Conservation (phyloP, 2,329 filamentous ascomycete genomes). For the Trichophyton simii region DNA sequence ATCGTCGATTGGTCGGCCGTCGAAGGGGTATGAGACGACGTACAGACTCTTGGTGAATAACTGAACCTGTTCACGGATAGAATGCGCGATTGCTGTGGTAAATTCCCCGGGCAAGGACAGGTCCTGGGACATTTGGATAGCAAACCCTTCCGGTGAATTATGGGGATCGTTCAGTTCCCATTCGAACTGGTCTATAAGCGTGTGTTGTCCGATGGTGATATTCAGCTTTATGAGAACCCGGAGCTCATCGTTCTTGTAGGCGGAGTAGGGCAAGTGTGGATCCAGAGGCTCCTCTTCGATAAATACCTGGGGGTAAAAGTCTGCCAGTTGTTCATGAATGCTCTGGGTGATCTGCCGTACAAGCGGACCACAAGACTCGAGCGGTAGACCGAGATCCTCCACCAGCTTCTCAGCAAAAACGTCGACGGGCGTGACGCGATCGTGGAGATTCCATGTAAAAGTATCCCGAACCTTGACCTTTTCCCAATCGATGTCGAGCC, state of each 20-base stretch:
- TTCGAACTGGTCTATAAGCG: slow-evolving; percentile 91
- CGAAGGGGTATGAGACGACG: slow-evolving; percentile 85
- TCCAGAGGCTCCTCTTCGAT: slow-evolving; percentile 85
- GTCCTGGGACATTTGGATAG: slow-evolving; percentile 74
- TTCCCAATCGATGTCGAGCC: slow-evolving; percentile 88
- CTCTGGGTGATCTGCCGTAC: slow-evolving; percentile 54
- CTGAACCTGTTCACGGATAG: slow-evolving; percentile 89
- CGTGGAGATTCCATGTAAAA: slow-evolving; percentile 96
- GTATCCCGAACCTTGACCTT: slow-evolving; percentile 93
- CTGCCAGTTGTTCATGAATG: slow-evolving; percentile 77
- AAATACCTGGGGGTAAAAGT: slow-evolving; percentile 86
- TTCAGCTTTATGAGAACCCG: slow-evolving; percentile 89
- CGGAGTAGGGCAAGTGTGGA: slow-evolving; percentile 75
- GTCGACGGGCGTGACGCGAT: slow-evolving; percentile 66
- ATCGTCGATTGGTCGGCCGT: slow-evolving; percentile 85
- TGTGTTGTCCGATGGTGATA: slow-evolving; percentile 91
- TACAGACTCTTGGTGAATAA: slow-evolving; percentile 89
- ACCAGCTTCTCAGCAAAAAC: slow-evolving; percentile 80
- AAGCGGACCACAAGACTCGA: slow-evolving; percentile 47
- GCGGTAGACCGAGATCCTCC: slow-evolving; percentile 68
- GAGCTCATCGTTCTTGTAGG: slow-evolving; percentile 99
- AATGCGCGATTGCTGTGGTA: slow-evolving; percentile 92
- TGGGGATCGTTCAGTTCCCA: slow-evolving; percentile 96
- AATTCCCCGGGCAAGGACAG: slow-evolving; percentile 90
- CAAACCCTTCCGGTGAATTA: slow-evolving; percentile 93